Percentiles rank a stretch among this genome's conserved stretches.
These are phyloP conservation scores for Kokia cookei DNA, from an alignment of 441 rosid genomes.

Conservation along the genomic window DNA sequence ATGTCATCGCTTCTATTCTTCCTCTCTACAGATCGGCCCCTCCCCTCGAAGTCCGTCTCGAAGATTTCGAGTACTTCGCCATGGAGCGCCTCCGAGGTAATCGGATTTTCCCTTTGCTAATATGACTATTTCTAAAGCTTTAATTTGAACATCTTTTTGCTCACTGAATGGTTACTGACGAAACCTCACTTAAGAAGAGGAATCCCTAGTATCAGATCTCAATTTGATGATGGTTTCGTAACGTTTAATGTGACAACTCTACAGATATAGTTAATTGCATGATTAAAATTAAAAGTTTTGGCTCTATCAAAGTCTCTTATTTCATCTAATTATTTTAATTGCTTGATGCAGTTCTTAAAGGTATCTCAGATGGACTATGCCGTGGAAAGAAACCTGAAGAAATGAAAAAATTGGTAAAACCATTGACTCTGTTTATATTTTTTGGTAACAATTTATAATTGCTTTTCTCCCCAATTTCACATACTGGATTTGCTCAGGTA, in stretches of 20 bases:
- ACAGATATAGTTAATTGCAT: background rate
- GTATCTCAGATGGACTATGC: slow-evolving; percentile 72
- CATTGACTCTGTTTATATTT: background rate
- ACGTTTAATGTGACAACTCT: background rate
- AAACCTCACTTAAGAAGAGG: background rate
- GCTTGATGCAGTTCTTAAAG: slow-evolving; percentile 64
- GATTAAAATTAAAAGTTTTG: background rate
- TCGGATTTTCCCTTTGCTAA: background rate
- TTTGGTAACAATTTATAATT: background rate
- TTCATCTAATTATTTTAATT: background rate
- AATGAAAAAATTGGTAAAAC: slow-evolving; percentile 54
- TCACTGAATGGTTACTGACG: background rate
- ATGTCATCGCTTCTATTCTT: slow-evolving; percentile 35
- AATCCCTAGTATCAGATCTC: background rate
- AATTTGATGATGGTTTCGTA: background rate
- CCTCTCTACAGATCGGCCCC: slow-evolving; percentile 87
- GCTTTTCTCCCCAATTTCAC: background rate
- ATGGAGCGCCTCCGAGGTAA: slow-evolving; percentile 87
- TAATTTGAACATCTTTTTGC: background rate
- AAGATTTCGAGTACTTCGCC: slow-evolving; percentile 94
- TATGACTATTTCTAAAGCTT: background rate
- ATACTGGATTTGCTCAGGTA: slow-evolving; percentile 29
- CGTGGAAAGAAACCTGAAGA: slow-evolving; percentile 76
- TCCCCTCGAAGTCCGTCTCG: slow-evolving; percentile 79
- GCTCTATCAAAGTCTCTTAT: background rate